Evolutionary conservation across 1,139 yeast species (phyloP).

Genomic region (Pichia norvegensis): DNA sequence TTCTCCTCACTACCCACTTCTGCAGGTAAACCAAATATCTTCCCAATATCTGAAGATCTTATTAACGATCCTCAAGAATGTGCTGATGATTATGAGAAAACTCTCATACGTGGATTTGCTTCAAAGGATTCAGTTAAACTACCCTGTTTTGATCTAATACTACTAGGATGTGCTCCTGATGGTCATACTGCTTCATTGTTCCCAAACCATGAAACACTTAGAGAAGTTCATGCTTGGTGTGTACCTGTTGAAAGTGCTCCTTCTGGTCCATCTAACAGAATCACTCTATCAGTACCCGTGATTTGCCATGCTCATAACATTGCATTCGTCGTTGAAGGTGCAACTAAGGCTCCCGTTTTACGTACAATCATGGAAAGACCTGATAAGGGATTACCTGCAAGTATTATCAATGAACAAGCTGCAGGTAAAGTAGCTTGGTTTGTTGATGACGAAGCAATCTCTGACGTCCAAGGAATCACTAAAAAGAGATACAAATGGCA

Average conservation of each 20-base stretch:
- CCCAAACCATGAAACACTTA: conserved; percentile 81
- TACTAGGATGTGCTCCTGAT: conserved; percentile 97
- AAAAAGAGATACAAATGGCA: conserved; percentile 62
- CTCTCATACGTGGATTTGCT: conserved; percentile 84
- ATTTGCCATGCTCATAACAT: conserved; percentile 91
- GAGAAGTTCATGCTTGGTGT: conserved; percentile 95
- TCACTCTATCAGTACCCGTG: conserved; percentile 89
- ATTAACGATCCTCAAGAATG: conserved; percentile 64
- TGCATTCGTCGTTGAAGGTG: conserved; percentile 91
- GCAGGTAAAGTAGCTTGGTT: conserved; percentile 97
- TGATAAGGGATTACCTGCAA: conserved; percentile 90
- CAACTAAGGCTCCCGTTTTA: conserved; percentile 89
- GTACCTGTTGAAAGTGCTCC: conserved; percentile 93
- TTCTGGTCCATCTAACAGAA: conserved; percentile 77
- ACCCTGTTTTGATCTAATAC: conserved; percentile 85
- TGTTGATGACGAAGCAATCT: conserved; percentile 91
- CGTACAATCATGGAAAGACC: conserved; percentile 95
- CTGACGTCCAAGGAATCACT: conserved; percentile 63
- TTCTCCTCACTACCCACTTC: conserved; percentile 54
- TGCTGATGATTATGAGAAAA: conserved; percentile 87
- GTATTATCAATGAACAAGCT: conserved; percentile 90
- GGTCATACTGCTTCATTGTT: conserved; percentile 95
- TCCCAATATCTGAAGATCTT: conserved; percentile 71
- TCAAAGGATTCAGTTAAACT: conserved; percentile 90
- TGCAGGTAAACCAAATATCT: conserved; percentile 53